These are phyloP conservation scores for Colletotrichum tofieldiae DNA, from an alignment of 2,329 filamentous ascomycete genomes.

Conservation along the genomic window DNA sequence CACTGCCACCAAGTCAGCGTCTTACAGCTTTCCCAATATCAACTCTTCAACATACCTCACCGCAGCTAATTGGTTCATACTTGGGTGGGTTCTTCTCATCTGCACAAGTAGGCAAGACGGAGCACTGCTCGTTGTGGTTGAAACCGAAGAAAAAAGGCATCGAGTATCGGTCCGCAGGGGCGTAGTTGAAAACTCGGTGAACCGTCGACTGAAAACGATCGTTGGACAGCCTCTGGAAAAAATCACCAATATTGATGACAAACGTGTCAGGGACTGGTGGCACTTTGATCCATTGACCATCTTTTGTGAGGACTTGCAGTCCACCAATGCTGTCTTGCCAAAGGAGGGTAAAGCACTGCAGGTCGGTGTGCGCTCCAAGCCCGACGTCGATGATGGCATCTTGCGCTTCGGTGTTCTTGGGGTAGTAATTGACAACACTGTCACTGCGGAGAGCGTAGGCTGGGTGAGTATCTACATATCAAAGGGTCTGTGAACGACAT, in stretches of 20 bases:
- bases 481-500: not conserved
- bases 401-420: constrained; percentile 53
- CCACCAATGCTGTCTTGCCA: constrained; percentile 63
- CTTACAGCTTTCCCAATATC: too few relatives aligned
- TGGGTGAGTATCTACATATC: too few relatives aligned
- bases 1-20: constrained; percentile 5
- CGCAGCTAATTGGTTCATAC: constrained; percentile 67
- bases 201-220: constrained; percentile 55
- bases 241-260: constrained; percentile 49
- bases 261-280: constrained; percentile 46
- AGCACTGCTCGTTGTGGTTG: constrained; percentile 66
- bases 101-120: constrained; percentile 64
- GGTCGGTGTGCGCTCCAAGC: constrained; percentile 63
- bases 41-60: constrained; percentile 50
- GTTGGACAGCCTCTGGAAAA: constrained; percentile 47
- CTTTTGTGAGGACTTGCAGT: constrained; percentile 59
- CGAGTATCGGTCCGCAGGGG: constrained; percentile 60
- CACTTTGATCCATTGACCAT: constrained; percentile 55
- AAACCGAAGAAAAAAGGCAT: constrained; percentile 73
- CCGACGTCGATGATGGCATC: constrained; percentile 54
- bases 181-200: constrained; percentile 65
- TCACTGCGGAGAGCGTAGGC: constrained; percentile 29
- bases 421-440: constrained; percentile 62
- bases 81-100: constrained; percentile 62
- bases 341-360: constrained; percentile 64